Percentiles rank a stretch among this genome's conserved stretches.
phyloP scores from a whole-genome alignment of 2,329 filamentous ascomycete species.

The Fusarium sp. region DNA sequence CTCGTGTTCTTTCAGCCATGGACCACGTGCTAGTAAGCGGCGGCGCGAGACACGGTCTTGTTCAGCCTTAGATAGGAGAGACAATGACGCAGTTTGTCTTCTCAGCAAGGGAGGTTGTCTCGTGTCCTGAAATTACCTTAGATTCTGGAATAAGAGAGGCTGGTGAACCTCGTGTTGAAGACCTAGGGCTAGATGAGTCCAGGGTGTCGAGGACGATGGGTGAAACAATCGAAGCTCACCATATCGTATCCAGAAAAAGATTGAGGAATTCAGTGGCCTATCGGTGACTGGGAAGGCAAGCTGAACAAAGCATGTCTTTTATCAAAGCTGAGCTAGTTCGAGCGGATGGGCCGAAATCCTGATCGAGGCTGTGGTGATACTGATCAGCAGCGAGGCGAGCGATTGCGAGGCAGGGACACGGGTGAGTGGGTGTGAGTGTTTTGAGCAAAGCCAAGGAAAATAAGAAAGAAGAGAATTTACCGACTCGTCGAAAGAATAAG shows the following conservation, averaged over 20 bases:
- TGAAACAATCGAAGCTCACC: neutral
- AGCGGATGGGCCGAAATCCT: neutral
- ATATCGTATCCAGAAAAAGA: slow-evolving; percentile 32
- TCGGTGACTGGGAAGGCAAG: neutral
- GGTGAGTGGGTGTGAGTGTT: neutral
- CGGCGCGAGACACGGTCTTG: slow-evolving; percentile 21
- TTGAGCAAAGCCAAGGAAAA: neutral
- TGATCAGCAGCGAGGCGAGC: neutral
- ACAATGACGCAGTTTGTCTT: slow-evolving; percentile 17
- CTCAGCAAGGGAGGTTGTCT: slow-evolving; percentile 4
- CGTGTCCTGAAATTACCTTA: slow-evolving; percentile 28
- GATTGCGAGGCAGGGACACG: neutral
- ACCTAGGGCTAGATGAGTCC: slow-evolving; percentile 4
- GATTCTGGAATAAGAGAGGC: slow-evolving; percentile 7
- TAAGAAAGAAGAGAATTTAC: neutral
- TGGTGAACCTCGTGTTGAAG: slow-evolving; percentile 32
- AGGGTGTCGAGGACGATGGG: slow-evolving; percentile 8
- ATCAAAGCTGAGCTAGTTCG: neutral
- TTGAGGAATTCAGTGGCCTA: neutral
- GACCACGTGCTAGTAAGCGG: slow-evolving; percentile 31
- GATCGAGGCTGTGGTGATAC: neutral
- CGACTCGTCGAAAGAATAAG: slow-evolving; percentile 5
- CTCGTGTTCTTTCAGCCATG: slow-evolving; percentile 37
- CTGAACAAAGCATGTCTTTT: neutral
- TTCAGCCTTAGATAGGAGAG: slow-evolving; percentile 29